Evolutionary conservation across 345 rosid genomes (phyloP), one percentile per base, ranked within the genome.

Genomic region (Conringia planisiliqua): DNA sequence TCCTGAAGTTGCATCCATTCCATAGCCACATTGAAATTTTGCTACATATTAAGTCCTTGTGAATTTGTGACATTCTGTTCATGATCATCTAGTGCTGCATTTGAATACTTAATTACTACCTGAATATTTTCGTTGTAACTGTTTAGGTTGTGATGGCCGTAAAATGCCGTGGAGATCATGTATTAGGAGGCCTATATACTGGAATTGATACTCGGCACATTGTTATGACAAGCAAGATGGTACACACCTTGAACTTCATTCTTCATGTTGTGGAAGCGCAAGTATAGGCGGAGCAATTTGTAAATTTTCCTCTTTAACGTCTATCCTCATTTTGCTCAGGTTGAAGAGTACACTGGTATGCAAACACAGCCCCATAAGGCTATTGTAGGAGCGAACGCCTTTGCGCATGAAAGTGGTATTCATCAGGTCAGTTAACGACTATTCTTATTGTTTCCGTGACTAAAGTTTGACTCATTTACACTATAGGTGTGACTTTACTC

Each of bases 161-260:
- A 60, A 89, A 87, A 82, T 93, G 97, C 72, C 86, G 91, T 16
- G 97, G 96, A 66, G 94, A 84, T 74, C 83, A 86, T 77, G 72
- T 82, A 10, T 78, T 91, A 61, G 97, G 90, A 71, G 98, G 97
- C 14, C 85, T 91, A 8, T 83, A 70, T 73, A 84, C 91, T 10
- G 98, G 97, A 80, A 88, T 93, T 22, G 81, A 88, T 81, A 83
- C 88, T 6, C 82, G 80, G 20, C 96, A 91, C 64, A 91, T 93
- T 72, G 83, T 85, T 68, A 86, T 87, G 96, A 74, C 97, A 26
- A 93, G 97, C 96, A 91, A 87, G 85, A 91, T 93, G 98, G 98
- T 93, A 86, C 30, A 4, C 3, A 30, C 39, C 26, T 30, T 38
- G 12, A 35, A 57, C 59, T 43, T 18, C 26, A 11, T 62, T 74